These are phyloP conservation scores for Ensete ventricosum DNA, from an alignment of 176 grass and related monocot species.

Conservation along the genomic window DNA sequence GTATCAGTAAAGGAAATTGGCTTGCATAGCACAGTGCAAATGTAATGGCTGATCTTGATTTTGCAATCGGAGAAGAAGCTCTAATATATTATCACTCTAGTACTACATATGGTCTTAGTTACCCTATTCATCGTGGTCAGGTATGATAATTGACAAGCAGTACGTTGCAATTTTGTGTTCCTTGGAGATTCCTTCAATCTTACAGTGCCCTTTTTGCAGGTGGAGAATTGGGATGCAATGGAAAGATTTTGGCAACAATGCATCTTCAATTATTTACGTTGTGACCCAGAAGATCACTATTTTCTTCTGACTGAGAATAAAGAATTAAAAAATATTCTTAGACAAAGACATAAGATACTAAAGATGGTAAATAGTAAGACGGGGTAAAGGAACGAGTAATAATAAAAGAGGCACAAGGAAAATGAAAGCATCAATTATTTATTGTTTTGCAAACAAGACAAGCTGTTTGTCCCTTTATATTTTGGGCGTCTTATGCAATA, in stretches of 20 bases:
- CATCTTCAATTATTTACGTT: constrained; percentile 85
- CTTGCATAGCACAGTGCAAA: constrained; percentile 85
- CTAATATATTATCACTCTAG: constrained; percentile 49
- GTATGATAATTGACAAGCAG: constrained; percentile 20
- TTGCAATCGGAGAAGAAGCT: constrained; percentile 88
- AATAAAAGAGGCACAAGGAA: too few relatives aligned
- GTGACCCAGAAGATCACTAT: constrained; percentile 90
- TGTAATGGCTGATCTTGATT: constrained; percentile 98
- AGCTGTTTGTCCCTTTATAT: too few relatives aligned
- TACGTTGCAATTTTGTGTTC: background rate
- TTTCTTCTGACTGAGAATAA: constrained; percentile 80
- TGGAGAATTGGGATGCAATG: constrained; percentile 98
- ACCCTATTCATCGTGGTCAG: constrained; percentile 89
- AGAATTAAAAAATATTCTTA: too few relatives aligned
- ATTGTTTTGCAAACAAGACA: too few relatives aligned
- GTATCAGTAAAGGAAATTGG: constrained; percentile 66
- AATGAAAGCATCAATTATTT: too few relatives aligned
- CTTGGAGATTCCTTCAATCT: background rate
- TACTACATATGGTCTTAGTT: constrained; percentile 60
- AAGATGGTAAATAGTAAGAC: too few relatives aligned
- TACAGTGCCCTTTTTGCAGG: constrained; percentile 27
- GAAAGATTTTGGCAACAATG: constrained; percentile 99
- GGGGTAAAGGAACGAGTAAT: too few relatives aligned
- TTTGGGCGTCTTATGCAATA: too few relatives aligned
- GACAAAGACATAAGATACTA: too few relatives aligned